These are phyloP conservation scores for Colletotrichum zoysiae DNA, from an alignment of 2,329 filamentous ascomycete genomes.

Conservation along the genomic window DNA sequence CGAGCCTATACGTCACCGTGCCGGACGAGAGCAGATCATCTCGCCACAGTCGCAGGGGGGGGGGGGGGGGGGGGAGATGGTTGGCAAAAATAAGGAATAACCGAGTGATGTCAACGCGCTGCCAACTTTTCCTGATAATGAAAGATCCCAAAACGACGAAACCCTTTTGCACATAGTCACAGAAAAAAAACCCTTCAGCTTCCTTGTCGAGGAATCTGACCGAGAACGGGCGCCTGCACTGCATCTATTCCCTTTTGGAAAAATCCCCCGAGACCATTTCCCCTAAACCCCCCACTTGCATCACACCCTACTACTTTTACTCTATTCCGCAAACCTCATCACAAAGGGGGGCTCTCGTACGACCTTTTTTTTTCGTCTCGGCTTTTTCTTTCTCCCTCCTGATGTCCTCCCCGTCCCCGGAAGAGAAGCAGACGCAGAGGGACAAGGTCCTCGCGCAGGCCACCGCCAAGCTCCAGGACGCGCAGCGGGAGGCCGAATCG, in stretches of 20 bases:
- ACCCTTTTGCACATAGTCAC: neutral
- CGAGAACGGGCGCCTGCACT: constrained; percentile 4
- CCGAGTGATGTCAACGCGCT: constrained; percentile 35
- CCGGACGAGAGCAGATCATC: constrained; percentile 12
- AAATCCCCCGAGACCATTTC: neutral
- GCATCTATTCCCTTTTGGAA: neutral
- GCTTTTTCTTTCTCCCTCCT: neutral
- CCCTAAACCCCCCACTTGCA: neutral
- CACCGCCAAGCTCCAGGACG: constrained; percentile 34
- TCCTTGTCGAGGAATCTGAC: neutral
- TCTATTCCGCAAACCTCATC: neutral
- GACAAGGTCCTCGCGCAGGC: constrained; percentile 35
- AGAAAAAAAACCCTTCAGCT: neutral
- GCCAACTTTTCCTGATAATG: constrained; percentile 4
- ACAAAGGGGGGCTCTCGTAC: too few relatives aligned
- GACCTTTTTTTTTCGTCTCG: neutral
- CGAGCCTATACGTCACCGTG: constrained; percentile 4
- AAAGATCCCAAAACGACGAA: neutral
- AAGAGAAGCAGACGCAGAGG: constrained; percentile 26
- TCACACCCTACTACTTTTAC: neutral
- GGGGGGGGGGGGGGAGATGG: neutral
- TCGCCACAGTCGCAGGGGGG: constrained; percentile 3
- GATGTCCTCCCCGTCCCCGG: constrained; percentile 30
- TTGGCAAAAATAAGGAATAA: neutral
- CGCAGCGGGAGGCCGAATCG: constrained; percentile 23